phyloP scores from a whole-genome alignment of 306 rosid genomes.

The Glycine tomentella region DNA sequence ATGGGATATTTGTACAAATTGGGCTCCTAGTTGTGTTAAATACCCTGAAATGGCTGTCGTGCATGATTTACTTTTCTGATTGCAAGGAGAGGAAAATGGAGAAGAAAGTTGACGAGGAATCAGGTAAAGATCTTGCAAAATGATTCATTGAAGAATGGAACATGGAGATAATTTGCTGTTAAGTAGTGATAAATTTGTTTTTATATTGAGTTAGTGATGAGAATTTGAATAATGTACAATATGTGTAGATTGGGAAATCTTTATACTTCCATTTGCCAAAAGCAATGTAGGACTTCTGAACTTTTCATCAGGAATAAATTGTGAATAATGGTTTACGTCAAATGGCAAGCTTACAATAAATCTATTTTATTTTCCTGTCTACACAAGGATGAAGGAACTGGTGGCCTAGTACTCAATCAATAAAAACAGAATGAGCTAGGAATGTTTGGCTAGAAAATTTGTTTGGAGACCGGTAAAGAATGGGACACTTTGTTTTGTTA shows the following conservation, averaged over 20 bases:
- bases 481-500: background rate
- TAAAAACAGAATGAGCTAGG: background rate
- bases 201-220: constrained; percentile 29
- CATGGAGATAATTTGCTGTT: no score
- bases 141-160: constrained; percentile 32
- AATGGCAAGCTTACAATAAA: background rate
- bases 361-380: background rate
- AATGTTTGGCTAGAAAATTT: background rate
- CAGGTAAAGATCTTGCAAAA: constrained; percentile 44
- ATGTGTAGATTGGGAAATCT: background rate
- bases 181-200: no score
- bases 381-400: background rate
- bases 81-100: constrained; percentile 55
- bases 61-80: constrained; percentile 62
- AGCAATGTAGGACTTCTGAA: background rate
- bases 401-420: background rate
- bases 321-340: background rate
- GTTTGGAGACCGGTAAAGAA: background rate
- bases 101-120: constrained; percentile 58
- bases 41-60: constrained; percentile 67
- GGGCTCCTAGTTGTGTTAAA: constrained; percentile 54
- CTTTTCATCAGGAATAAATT: background rate
- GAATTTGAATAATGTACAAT: constrained; percentile 1
- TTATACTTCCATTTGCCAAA: background rate
- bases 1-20: constrained; percentile 49